Base-by-base conservation (phyloP, 2,329 filamentous ascomycete genomes). In the Cryphonectria nitschkei region DNA sequence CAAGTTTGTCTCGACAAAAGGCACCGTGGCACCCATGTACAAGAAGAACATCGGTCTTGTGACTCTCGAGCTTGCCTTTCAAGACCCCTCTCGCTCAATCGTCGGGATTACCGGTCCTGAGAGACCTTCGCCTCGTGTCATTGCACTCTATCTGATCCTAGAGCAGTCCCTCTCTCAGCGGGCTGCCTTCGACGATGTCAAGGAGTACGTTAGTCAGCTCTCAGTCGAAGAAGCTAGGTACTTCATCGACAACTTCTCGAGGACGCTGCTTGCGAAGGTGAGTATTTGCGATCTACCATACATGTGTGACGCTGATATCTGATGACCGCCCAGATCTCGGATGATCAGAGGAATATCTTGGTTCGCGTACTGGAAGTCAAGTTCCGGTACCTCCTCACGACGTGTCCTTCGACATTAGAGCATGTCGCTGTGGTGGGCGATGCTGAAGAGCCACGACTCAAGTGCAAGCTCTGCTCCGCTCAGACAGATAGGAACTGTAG, bases 161-260 rank as follows among this genome's bases (percentile, higher is more conserved):
- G 76, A 79, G n/a, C 75, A 80, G 41, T 76, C 80, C 70, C 73
- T 77, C 26, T 76, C 77, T 65, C 76, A 75, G 58, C 72, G 78
- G 1, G 75, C 80, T 0, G 75, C 77, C 0, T 87, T 88, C 68
- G 81, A 83, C 46, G 85, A 87, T 65, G 74, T 87, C 56, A 86
- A 83, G 71, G 72, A 73, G 0, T 86, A 84, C 68, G 77, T 84
- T 3, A 81, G 84, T 56, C 76, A 78, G 29, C 79, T 89, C 0
- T 79, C 76, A 1, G 77, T 81, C 2, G 74, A 78, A 0, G 84
- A 86, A 8, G 74, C 83, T 9, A 80, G 79, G 58, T 76, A 80
- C 34, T 74, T 87, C 9, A 77, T 84, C 4, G 77, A 82, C 8
- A 72, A 79, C 0, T 79, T 83, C 64, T 71, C 83, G 4, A 76